Evolutionary conservation across 2,329 filamentous ascomycete species (phyloP), one percentile per base, ranked within the genome.

Genomic region (Aspergillus brasiliensis): DNA sequence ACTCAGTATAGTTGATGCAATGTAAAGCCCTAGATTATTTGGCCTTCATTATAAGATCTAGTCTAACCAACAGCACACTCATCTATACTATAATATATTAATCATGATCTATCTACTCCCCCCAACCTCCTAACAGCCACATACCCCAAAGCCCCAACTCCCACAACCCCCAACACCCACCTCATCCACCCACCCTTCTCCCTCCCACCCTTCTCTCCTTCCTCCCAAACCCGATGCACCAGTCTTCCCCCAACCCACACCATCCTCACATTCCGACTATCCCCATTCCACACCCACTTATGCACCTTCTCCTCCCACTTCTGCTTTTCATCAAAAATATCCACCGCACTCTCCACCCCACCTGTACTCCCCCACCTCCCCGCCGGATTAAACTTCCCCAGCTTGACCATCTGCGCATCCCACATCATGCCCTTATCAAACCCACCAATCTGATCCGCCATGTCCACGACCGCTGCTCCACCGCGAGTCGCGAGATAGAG

Each of bases 231-330:
- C 5, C 51, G 49, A 62, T 97, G 92, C 51, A 97, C 95, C 74
- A 96, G 76, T 64, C 87, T 80, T 2, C 95, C 95, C 72, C 84
- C 87, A 1, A 98, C 92, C 94, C 94, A 99, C 5, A 99, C 95
- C 67, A 84, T 87, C 68, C 83, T 84, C 2, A 92, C 94, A 75
- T 98, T 98, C 67, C 94, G 83, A 77, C 98, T 95, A 80, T 98
- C 93, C 0, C 95, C 95, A 65, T 86, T 90, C 78, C 91, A 99
- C 62, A 98, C 81, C 95, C 95, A 99, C 81, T 99, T 99, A 55
- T 91, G 91, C 10, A 98, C 79, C 70, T 82, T 86, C 70, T 98
- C 91, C 40, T 89, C 86, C 91, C 91, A 96, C n/a, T 72, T 85
- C 83, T 98, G 31, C 1, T 11, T 94, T 85, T 89, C 92, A 1